Conservation (phyloP, 2,329 filamentous ascomycete genomes). For the Colletotrichum lini region DNA sequence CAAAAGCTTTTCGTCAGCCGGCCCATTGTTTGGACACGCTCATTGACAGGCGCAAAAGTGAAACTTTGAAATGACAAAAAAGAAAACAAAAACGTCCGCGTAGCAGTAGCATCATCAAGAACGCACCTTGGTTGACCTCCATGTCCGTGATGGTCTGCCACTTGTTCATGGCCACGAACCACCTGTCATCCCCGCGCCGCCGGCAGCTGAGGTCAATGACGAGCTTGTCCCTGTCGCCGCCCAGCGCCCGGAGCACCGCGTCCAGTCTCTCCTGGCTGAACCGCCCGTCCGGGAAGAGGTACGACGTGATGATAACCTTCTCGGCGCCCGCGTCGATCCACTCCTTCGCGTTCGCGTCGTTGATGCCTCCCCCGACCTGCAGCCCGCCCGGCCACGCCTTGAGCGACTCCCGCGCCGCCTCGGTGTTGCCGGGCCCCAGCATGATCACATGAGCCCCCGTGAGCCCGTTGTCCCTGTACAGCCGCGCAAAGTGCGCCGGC, state of each 20-base stretch:
- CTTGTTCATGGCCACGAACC: slow-evolving; percentile 99
- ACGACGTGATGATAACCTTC: slow-evolving; percentile 98
- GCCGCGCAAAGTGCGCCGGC: slow-evolving; percentile 82
- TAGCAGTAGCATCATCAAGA: slow-evolving; percentile 1
- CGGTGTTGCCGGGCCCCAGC: slow-evolving; percentile 90
- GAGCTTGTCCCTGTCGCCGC: slow-evolving; percentile 82
- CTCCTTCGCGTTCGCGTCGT: slow-evolving; percentile 82
- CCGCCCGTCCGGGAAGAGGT: slow-evolving; percentile 86
- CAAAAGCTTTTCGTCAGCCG: slow-evolving; percentile 1
- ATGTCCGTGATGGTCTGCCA: slow-evolving; percentile 99
- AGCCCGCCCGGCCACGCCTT: slow-evolving; percentile 83
- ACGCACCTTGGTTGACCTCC: slow-evolving; percentile 83
- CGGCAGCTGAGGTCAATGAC: slow-evolving; percentile 97
- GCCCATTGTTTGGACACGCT: slow-evolving; percentile 7
- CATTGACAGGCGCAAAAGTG: not conserved
- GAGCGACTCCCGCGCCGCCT: slow-evolving; percentile 83
- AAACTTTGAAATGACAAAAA: not conserved
- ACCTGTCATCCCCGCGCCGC: slow-evolving; percentile 77
- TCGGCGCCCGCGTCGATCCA: slow-evolving; percentile 93
- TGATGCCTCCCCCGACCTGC: slow-evolving; percentile 96
- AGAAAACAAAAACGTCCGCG: not conserved
- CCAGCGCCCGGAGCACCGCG: slow-evolving; percentile 80
- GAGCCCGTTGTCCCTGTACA: slow-evolving; percentile 84
- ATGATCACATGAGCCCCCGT: slow-evolving; percentile 94
- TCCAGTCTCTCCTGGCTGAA: slow-evolving; percentile 86